phyloP scores from a whole-genome alignment of 352 stramenopile genomes.

The Bremia lactucae region DNA sequence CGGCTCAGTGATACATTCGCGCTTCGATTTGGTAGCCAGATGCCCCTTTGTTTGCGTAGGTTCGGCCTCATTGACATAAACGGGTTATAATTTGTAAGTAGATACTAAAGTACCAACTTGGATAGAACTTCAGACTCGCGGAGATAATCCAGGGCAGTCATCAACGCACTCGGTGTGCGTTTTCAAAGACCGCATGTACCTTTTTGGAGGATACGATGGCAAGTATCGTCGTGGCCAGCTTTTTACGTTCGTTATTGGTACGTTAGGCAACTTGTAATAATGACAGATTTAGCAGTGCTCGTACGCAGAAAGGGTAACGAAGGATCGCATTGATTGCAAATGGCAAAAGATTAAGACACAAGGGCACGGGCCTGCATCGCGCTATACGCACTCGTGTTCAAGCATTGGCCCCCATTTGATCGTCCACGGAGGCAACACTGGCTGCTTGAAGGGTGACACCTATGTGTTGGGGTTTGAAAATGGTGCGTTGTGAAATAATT shows the following conservation, averaged over 20 bases:
- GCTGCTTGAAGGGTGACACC: constrained; percentile 45
- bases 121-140: constrained; percentile 29
- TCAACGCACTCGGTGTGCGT: constrained; percentile 51
- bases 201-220: constrained; percentile 54
- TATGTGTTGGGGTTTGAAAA: constrained; percentile 38
- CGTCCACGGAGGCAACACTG: constrained; percentile 47
- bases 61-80: no score
- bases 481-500: constrained; percentile 7
- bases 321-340: constrained; percentile 24
- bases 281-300: neutral
- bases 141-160: constrained; percentile 30
- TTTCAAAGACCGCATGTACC: constrained; percentile 38
- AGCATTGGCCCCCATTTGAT: constrained; percentile 41
- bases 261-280: neutral
- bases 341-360: constrained; percentile 33
- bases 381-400: constrained; percentile 42
- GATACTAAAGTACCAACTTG: constrained; percentile 34
- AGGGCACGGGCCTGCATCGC: constrained; percentile 25
- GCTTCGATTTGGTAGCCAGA: constrained; percentile 39
- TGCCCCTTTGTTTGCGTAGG: no score
- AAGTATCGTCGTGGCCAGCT: constrained; percentile 40
- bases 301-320: constrained; percentile 17
- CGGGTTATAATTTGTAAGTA: constrained; percentile 4
- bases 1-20: constrained; percentile 44
- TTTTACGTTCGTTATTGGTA: constrained; percentile 36